A percentile compares a stretch with the other conserved stretches of the same genome.
These are phyloP conservation scores for Tetragonia tetragonoides DNA, from an alignment of 148 eudicot species.

Conservation along the genomic window DNA sequence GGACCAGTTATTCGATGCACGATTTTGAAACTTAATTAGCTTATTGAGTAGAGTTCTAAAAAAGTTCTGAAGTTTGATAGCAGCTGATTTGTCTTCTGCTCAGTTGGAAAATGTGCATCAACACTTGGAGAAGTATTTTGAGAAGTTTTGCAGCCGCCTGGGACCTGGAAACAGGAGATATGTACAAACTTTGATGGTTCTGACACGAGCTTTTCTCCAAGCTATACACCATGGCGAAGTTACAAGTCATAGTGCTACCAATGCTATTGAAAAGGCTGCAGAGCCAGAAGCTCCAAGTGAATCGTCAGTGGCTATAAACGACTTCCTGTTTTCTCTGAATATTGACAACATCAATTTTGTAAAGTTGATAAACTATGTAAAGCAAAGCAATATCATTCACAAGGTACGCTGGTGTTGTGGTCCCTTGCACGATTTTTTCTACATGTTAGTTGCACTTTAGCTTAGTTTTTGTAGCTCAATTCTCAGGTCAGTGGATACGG, in stretches of 20 bases:
- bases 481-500: slow-evolving; percentile 92
- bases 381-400: slow-evolving; percentile 88
- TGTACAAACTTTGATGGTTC: slow-evolving; percentile 73
- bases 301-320: slow-evolving; percentile 71
- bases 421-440: neutral
- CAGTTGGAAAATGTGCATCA: slow-evolving; percentile 72
- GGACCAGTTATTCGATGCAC: neutral
- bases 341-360: slow-evolving; percentile 93
- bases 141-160: slow-evolving; percentile 63
- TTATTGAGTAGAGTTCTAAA: slow-evolving; percentile 7
- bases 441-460: neutral
- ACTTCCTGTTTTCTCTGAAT: slow-evolving; percentile 78
- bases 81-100: slow-evolving; percentile 16
- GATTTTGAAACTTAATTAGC: neutral
- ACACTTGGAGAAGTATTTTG: slow-evolving; percentile 66
- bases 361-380: slow-evolving; percentile 66
- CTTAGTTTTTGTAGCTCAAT: neutral
- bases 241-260: slow-evolving; percentile 17
- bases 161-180: slow-evolving; percentile 94
- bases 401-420: slow-evolving; percentile 46
- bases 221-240: slow-evolving; percentile 34
- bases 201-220: slow-evolving; percentile 68
- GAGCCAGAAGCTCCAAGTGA: slow-evolving; percentile 36
- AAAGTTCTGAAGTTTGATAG: neutral
- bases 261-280: slow-evolving; percentile 33